Base-by-base conservation (phyloP, 306 rosid genomes). In the Fagus sylvatica region DNA sequence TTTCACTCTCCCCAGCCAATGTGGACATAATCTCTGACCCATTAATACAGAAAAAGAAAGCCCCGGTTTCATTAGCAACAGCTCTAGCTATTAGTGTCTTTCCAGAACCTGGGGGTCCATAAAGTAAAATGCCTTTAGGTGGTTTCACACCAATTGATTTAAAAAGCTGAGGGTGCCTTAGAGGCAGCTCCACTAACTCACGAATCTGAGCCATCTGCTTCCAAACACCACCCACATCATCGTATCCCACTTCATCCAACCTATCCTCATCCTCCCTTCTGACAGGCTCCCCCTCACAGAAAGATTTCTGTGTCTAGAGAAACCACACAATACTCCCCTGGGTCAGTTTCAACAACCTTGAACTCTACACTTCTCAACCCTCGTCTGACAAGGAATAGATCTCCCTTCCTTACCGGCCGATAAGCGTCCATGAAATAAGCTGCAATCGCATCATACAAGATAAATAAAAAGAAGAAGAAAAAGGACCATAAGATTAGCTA, bases 201-300 rank as follows among this genome's bases (percentile, higher is more conserved):
- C 93, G 89, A 71, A 89, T 89, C 69, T 89, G 91, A 65, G 93
- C 93, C 93, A 89, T 89, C 80, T 89, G 90, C 85, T 89, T 89
- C 69, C 93, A 82, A 49, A 89, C 91, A 46, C 91, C 93, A 60
- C 93, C 93, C 55, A 89, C 93, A 30, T 89, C 93, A 85, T 87
- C 93, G 78, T 89, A 89, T n/a, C 93, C 93, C 80, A 85, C 80
- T 72, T 89, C 93, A 51, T 89, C 91, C 73, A 87, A 81, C 62
- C 90, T 83, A 30, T 89, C 90, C 34, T 89, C 93, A 66, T 85
- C 93, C 80, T 89, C 93, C 78, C 91, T 89, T 82, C 79, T 85
- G 69, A 89, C 78, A 19, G 91, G 91, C 19, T 89, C 93, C 75
- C 93, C 93, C 69, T 89, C 93, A 56, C 87, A 85, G 71, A n/a